These are phyloP conservation scores for Mortierella sp. DNA, from an alignment of 371 early-diverging fungal genomes.

Conservation along the genomic window DNA sequence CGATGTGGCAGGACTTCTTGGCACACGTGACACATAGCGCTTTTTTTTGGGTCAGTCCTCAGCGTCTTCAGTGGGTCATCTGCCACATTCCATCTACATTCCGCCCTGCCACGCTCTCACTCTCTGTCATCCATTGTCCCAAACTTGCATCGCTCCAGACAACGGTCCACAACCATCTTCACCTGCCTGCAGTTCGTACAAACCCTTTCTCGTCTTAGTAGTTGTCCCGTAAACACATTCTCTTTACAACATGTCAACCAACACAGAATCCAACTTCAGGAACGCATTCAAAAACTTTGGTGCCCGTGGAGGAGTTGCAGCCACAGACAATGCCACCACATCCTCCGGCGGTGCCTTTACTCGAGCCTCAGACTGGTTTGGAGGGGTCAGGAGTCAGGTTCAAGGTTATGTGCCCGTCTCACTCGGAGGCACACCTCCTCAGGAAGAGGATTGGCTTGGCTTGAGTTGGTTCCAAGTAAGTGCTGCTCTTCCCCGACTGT, in stretches of 20 bases:
- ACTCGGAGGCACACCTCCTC: conserved; percentile 33
- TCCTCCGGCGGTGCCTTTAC: conserved; percentile 15
- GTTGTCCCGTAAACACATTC: too few species aligned
- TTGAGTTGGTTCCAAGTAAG: conserved; percentile 50
- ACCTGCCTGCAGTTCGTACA: too few species aligned
- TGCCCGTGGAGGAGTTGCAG: conserved; percentile 43
- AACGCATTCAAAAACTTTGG: conserved; percentile 55
- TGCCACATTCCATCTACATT: too few species aligned
- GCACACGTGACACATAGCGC: too few species aligned
- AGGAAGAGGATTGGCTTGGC: conserved; percentile 48
- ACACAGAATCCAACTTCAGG: conserved; percentile 48
- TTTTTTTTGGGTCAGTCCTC: too few species aligned
- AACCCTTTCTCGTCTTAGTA: too few species aligned
- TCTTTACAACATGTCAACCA: conserved; percentile 31
- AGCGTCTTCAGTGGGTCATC: too few species aligned
- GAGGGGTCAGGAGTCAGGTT: conserved; percentile 42
- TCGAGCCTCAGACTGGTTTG: conserved; percentile 42
- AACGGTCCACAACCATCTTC: too few species aligned
- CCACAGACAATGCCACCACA: conserved; percentile 8
- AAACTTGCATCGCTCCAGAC: too few species aligned
- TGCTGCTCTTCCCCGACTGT: not conserved
- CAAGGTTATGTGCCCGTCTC: conserved; percentile 48
- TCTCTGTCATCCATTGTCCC: too few species aligned
- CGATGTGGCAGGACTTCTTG: too few species aligned
- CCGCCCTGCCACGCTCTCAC: too few species aligned